Percentiles rank a stretch among this genome's conserved stretches.
Conservation (phyloP, 768 basidiomycete genomes). For the Aureoboletus auriporus region DNA sequence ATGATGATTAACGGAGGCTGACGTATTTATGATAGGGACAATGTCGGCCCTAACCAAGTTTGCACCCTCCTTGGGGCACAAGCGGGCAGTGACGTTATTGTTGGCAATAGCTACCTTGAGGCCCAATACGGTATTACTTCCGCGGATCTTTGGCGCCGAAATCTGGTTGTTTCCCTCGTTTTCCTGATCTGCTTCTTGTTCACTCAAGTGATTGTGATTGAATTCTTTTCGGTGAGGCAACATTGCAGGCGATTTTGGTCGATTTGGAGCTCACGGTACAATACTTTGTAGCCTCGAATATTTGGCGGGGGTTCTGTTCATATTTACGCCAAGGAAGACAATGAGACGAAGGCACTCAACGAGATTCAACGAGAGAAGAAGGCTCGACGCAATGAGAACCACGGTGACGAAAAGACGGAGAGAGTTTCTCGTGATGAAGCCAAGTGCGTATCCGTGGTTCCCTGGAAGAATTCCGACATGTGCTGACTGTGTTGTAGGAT, state of each 20-base stretch:
- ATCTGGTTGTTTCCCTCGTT: slow-evolving; percentile 66
- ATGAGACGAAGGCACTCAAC: slow-evolving; percentile 53
- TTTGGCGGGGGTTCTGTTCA: slow-evolving; percentile 38
- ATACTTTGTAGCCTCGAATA: slow-evolving; percentile 27
- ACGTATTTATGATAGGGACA: slow-evolving; percentile 35
- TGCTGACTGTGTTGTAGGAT: slow-evolving; percentile 7
- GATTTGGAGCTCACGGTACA: not conserved
- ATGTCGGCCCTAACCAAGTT: slow-evolving; percentile 63
- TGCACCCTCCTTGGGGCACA: slow-evolving; percentile 72
- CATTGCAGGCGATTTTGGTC: not conserved
- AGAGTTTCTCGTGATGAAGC: slow-evolving; percentile 16
- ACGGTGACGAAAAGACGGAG: slow-evolving; percentile 23
- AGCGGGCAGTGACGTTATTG: slow-evolving; percentile 51
- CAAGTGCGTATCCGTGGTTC: slow-evolving; percentile 9
- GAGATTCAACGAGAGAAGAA: slow-evolving; percentile 51
- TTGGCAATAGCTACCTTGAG: slow-evolving; percentile 59
- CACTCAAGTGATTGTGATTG: slow-evolving; percentile 63
- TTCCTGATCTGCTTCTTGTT: slow-evolving; percentile 70
- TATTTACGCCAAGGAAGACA: slow-evolving; percentile 58
- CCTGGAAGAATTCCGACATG: not conserved
- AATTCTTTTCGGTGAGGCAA: slow-evolving; percentile 54
- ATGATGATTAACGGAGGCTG: not conserved
- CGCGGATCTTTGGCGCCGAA: slow-evolving; percentile 59
- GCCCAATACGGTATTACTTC: slow-evolving; percentile 48
- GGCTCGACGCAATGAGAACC: slow-evolving; percentile 33